Evolutionary conservation across 208 protist species (phyloP), one percentile per base, ranked within the genome.

Genomic region (Leishmania braziliensis): DNA sequence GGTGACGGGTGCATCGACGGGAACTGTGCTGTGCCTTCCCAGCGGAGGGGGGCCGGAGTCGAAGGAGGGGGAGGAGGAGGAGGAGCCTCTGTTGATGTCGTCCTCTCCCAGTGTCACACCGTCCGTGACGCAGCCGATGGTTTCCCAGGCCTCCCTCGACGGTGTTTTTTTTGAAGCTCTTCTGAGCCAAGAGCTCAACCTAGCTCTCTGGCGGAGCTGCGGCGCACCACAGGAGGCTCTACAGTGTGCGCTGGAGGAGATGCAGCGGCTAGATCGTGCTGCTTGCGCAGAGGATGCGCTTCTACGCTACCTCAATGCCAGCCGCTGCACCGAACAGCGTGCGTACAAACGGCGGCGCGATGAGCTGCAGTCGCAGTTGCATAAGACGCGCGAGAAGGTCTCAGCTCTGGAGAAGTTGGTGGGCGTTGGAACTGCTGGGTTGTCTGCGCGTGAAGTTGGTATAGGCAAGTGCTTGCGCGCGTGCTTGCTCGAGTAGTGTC

Each of bases 91-190:
- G 0, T 46, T 83, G 36, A 18, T 18, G 26, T 82, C 78, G 2
- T 82, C 83, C 3, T 70, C 83, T 26, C 33, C 43, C 63, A 80
- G 48, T 26, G 72, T 70, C 6, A 79, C 48, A 0, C n/a, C 77
- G 1, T n/a, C 62, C 36, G 72, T 78, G 54, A 53, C 72, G 3
- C 85, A 75, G 53, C 6, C 58, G 43, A 39, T 76, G 12, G 73
- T 16, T 0, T 78, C 84, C 10, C 82, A 85, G 36, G n/a, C 74
- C 29, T 58, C 76, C 0, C 63, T 80, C 5, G 89, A 90, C 33
- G 80, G 72, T 5, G 68, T 89, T 4, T 83, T 85, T 26, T 92
- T 89, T 66, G 89, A 92, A 69, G 78, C 83, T 20, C 66, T 90
- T 46, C 69, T 92, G 18, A 82, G 78, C 46, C 87, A 90, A 62